Base-by-base conservation (phyloP, 1,284 basidiomycete genomes). In the Melampsora abietis-canadensis region DNA sequence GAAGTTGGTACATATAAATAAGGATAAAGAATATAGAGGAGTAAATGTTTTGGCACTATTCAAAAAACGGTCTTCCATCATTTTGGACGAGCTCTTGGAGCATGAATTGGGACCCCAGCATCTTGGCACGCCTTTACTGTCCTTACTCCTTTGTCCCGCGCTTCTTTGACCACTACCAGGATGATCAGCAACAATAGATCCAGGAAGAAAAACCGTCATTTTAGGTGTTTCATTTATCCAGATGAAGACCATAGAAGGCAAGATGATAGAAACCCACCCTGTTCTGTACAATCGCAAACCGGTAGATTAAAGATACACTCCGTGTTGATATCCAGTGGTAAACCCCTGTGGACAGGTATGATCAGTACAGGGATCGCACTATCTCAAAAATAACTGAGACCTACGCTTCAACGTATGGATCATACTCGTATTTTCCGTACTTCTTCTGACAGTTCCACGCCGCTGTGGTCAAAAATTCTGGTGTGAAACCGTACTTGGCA, bases 231-330 rank as follows among this genome's bases (percentile, higher is more conserved):
- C 64, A 27, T 27, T 12, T 2, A 24, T 24, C 4, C 12, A 31
- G 17, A 59, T 14, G 12, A 17, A 59, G 2, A 15, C 2, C 5
- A 59, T 44, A 15, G 61, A 63, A 44, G 30, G 31, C 14, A 44
- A 65, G 40, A 47, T 27, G 21, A 24, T n/a, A 17, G 6, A 8
- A 66, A 34, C 54, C 47, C 44, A 75, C 72, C 27, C 66, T 30
- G 10, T 51, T 51, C 40, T 4, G 65, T 75, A 24, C 72, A 75
- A 40, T 75, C 72, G 34, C 72, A 75, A 15, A 75, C 72, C 5
- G 72, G 72, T 0, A 75, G 17, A 48, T 67, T 75, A 17, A 75
- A 67, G 27, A 75, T 31, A 40, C 72, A 75, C 59, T 66, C 65
- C 4, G 72, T 31, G 51, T 75, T 51, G 2, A 75, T n/a, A 54